These are phyloP conservation scores for Dactylella cylindrospora DNA, from an alignment of 2,329 filamentous ascomycete genomes.

Conservation along the genomic window DNA sequence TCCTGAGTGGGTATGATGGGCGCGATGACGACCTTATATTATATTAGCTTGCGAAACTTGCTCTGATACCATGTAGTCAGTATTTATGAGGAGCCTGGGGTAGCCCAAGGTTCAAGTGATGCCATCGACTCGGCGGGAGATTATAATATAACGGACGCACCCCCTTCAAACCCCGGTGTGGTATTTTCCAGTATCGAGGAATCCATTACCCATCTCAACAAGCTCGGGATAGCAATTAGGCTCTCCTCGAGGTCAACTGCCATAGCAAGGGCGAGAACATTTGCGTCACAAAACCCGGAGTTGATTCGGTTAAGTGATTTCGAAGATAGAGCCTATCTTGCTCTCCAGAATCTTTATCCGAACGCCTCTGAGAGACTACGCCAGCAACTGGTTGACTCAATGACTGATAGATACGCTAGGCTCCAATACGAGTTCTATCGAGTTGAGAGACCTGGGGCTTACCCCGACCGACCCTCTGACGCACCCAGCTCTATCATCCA, in stretches of 20 bases:
- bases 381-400: constrained; percentile 4
- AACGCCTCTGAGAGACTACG: constrained; percentile 7
- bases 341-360: constrained; percentile 3
- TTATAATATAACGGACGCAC: neutral
- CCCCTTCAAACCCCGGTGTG: neutral
- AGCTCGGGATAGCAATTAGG: constrained; percentile 9
- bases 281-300: constrained; percentile 4
- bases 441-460: neutral
- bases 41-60: neutral
- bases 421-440: constrained; percentile 6
- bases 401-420: constrained; percentile 8
- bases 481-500: too few relatives aligned
- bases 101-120: neutral
- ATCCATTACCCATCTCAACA: constrained; percentile 9
- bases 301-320: constrained; percentile 8
- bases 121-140: constrained; percentile 1
- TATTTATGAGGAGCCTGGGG: neutral
- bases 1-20: neutral
- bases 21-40: neutral
- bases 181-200: constrained; percentile 7
- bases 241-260: constrained; percentile 8
- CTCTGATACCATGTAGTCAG: constrained; percentile 8
- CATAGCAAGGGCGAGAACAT: constrained; percentile 8
- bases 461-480: neutral
- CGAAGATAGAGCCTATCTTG: constrained; percentile 9